Evolutionary conservation across 2,329 filamentous ascomycete species (phyloP).

Genomic region (Capronia americana): DNA sequence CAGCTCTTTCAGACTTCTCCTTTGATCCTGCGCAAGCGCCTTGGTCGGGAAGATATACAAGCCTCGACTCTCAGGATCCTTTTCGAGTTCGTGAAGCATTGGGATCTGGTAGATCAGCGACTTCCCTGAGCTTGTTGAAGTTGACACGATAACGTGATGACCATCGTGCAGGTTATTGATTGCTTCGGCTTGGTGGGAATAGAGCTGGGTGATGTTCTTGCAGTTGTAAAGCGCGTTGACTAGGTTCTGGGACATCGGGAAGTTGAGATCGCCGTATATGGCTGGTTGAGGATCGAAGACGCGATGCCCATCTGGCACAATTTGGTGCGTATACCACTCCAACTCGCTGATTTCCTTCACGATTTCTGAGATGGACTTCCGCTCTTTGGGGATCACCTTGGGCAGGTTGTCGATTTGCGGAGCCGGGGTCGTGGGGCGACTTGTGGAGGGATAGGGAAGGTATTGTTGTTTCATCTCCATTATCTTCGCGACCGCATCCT

Average conservation of each 20-base stretch:
- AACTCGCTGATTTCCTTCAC: conserved; percentile 79
- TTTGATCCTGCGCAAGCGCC: conserved; percentile 92
- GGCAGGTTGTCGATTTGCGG: conserved; percentile 55
- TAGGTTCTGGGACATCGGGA: conserved; percentile 83
- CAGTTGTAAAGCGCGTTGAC: conserved; percentile 98
- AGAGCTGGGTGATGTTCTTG: conserved; percentile 82
- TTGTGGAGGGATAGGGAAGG: conserved; percentile 66
- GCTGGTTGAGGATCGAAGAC: conserved; percentile 86
- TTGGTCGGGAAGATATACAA: conserved; percentile 99
- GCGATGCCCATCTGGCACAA: conserved; percentile 90
- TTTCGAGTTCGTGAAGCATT: conserved; percentile 83
- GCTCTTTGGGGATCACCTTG: conserved; percentile 75
- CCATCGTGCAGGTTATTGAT: conserved; percentile 86
- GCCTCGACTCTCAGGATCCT: conserved; percentile 76
- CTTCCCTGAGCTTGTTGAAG: conserved; percentile 95
- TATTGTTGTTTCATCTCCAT: conserved; percentile 64
- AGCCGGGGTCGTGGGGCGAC: conserved; percentile 48
- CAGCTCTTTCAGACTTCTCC: conserved; percentile 83
- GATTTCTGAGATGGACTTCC: conserved; percentile 82
- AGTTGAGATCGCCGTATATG: conserved; percentile 81
- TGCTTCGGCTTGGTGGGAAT: conserved; percentile 90
- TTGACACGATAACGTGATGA: conserved; percentile 87
- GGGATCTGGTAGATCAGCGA: conserved; percentile 98
- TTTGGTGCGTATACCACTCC: conserved; percentile 89
- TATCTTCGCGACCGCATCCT: conserved; percentile 73